Evolutionary conservation across 768 basidiomycete species (phyloP).

Genomic region (Lactarius indigo): DNA sequence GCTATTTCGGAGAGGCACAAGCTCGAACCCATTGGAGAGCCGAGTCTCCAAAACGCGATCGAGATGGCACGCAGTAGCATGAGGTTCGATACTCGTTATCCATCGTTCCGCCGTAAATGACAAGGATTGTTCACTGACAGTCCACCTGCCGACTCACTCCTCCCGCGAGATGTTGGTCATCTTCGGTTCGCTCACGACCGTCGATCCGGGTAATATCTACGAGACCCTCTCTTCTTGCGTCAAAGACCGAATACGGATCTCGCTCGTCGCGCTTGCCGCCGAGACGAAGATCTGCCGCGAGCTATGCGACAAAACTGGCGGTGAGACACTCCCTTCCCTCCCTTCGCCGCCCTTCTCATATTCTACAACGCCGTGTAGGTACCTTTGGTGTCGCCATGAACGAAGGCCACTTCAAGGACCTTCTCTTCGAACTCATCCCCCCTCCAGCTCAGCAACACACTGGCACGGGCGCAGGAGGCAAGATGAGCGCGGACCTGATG

Average conservation of each 20-base stretch:
- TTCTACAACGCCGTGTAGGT: slow-evolving; percentile 40
- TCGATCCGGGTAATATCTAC: slow-evolving; percentile 95
- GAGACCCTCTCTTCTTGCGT: slow-evolving; percentile 87
- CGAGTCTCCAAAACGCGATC: slow-evolving; percentile 95
- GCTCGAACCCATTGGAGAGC: slow-evolving; percentile 87
- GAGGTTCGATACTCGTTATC: slow-evolving; percentile 49
- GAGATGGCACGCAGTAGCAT: slow-evolving; percentile 94
- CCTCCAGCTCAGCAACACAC: slow-evolving; percentile 80
- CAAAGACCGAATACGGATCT: slow-evolving; percentile 82
- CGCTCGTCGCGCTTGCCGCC: slow-evolving; percentile 90
- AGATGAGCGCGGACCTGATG: slow-evolving; percentile 82
- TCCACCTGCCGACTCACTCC: slow-evolving; percentile 94
- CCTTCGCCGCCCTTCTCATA: slow-evolving; percentile 4
- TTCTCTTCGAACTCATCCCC: slow-evolving; percentile 92
- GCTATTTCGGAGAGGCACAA: slow-evolving; percentile 81
- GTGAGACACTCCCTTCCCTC: slow-evolving; percentile 41
- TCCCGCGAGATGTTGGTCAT: slow-evolving; percentile 93
- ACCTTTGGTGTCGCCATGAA: slow-evolving; percentile 97
- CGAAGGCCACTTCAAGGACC: slow-evolving; percentile 94
- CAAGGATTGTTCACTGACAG: slow-evolving; percentile 39
- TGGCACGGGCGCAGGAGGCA: slow-evolving; percentile 42
- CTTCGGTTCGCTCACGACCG: slow-evolving; percentile 93
- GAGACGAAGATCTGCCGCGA: slow-evolving; percentile 98
- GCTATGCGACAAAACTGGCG: slow-evolving; percentile 87
- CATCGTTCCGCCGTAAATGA: neutral